Evolutionary conservation across 768 basidiomycete genomes (phyloP).

Genomic region (Auricularia sp.): DNA sequence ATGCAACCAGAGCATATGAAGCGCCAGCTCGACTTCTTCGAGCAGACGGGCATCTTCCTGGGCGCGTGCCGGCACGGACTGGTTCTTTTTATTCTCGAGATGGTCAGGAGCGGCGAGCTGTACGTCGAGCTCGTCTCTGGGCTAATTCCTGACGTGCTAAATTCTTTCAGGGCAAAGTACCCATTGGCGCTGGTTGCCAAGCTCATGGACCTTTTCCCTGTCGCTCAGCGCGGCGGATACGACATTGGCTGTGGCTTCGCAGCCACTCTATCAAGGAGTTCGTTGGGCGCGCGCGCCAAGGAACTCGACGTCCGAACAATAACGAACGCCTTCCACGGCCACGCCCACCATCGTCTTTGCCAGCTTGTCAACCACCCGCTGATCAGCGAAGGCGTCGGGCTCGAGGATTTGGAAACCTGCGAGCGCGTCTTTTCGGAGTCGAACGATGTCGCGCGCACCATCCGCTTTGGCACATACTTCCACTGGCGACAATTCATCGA

Average conservation of each 20-base stretch:
- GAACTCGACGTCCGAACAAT: constrained; percentile 1
- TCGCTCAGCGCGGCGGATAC: constrained; percentile 11
- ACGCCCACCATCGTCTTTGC: constrained; percentile 22
- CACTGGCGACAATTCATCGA: constrained; percentile 12
- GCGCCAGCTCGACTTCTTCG: not conserved
- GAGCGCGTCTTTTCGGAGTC: constrained; percentile 14
- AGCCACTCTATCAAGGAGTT: constrained; percentile 9
- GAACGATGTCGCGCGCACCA: constrained; percentile 10
- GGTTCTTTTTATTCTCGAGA: not conserved
- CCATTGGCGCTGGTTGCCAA: constrained; percentile 10
- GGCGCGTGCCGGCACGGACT: not conserved
- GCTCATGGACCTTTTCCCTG: constrained; percentile 8
- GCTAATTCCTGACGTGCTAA: not conserved
- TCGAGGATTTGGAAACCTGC: constrained; percentile 15
- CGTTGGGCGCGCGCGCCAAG: constrained; percentile 4
- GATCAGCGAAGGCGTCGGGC: constrained; percentile 11
- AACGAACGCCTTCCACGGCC: constrained; percentile 25
- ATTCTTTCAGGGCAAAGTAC: constrained; percentile 14
- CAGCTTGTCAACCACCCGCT: constrained; percentile 13
- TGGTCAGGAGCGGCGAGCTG: constrained; percentile 1
- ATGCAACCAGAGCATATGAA: not conserved
- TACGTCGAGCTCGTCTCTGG: not conserved
- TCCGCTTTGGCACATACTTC: constrained; percentile 11
- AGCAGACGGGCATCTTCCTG: constrained; percentile 1
- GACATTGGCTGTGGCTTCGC: constrained; percentile 16